A percentile compares a stretch with the other conserved stretches of the same genome.
These are phyloP conservation scores for Gossypium aridum DNA, from an alignment of 441 rosid genomes.

Conservation along the genomic window DNA sequence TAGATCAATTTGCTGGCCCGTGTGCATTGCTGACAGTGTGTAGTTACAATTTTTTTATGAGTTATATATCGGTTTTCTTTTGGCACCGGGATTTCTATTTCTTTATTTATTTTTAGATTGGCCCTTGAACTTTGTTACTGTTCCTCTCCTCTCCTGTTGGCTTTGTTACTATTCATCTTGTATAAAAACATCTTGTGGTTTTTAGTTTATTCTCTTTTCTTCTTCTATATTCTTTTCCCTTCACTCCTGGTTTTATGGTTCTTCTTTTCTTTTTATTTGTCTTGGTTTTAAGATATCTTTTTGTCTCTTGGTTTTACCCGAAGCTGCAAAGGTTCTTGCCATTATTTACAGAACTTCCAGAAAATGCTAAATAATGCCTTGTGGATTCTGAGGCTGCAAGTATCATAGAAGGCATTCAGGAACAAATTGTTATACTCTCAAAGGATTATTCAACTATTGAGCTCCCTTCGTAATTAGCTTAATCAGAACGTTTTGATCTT, in stretches of 20 bases:
- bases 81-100: neutral
- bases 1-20: too few relatives aligned
- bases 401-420: constrained; percentile 64
- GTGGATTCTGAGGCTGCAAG: constrained; percentile 78
- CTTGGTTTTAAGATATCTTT: neutral
- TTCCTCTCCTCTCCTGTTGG: neutral
- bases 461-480: constrained; percentile 53
- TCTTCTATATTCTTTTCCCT: too few relatives aligned
- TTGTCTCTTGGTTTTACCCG: neutral
- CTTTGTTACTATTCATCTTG: neutral
- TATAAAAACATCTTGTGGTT: neutral
- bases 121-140: neutral
- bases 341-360: constrained; percentile 56
- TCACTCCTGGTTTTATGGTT: neutral
- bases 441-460: constrained; percentile 57
- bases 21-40: too few relatives aligned
- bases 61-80: neutral
- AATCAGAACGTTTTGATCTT: neutral
- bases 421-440: constrained; percentile 60
- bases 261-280: neutral
- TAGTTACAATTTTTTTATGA: too few relatives aligned
- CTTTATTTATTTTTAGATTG: neutral
- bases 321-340: neutral
- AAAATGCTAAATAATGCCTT: constrained; percentile 46
- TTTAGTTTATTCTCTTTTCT: neutral